phyloP scores from a whole-genome alignment of 257 asterid genomes.

The Capsicum chinense region DNA sequence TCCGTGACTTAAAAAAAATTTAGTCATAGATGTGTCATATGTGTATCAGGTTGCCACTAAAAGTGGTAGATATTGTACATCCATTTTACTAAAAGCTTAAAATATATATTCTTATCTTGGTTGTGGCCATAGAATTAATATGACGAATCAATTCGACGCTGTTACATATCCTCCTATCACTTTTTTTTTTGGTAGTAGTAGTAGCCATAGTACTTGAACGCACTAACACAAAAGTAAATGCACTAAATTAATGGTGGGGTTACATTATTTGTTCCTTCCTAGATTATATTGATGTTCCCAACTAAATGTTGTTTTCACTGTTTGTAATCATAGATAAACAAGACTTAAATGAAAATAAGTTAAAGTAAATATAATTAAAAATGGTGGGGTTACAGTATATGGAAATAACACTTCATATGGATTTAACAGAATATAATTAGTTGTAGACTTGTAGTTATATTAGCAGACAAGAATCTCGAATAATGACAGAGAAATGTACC shows the following conservation, averaged over 20 bases:
- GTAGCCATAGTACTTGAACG: background rate
- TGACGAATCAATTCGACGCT: background rate
- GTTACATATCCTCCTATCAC: background rate
- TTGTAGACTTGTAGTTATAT: constrained; percentile 8
- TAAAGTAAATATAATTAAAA: background rate
- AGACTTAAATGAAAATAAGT: background rate
- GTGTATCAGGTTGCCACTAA: background rate
- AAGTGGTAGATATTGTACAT: background rate
- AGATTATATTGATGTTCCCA: background rate
- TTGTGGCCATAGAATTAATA: background rate
- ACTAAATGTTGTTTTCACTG: too few relatives aligned
- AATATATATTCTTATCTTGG: background rate
- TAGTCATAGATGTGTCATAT: background rate
- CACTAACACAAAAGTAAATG: background rate
- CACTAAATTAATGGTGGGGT: constrained; percentile 9
- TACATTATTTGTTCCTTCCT: constrained; percentile 1
- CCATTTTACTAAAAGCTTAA: background rate
- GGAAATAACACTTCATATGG: background rate
- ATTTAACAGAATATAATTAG: background rate
- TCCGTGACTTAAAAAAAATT: background rate
- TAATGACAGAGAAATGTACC: background rate
- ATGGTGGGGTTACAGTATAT: too few relatives aligned
- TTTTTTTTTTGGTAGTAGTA: background rate
- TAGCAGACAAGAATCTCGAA: constrained; percentile 13
- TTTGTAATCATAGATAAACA: background rate